Percentiles rank a stretch among this genome's conserved stretches.
Evolutionary conservation across 192 early-diverging fungal species (phyloP).

Genomic region (Mortierella alpina): DNA sequence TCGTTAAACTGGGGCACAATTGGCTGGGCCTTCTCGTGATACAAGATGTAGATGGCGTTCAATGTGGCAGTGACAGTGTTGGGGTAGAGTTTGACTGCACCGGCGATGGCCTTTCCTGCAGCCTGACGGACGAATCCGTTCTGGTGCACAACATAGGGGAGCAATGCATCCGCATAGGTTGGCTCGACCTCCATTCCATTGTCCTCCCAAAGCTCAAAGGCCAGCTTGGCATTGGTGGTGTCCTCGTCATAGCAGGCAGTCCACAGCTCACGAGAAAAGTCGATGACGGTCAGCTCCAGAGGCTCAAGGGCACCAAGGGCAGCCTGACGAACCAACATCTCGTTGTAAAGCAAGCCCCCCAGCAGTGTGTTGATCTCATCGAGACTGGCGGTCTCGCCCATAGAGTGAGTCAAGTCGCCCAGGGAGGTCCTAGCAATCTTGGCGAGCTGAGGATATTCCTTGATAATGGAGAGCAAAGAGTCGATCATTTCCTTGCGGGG

Average conservation of each 20-base stretch:
- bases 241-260: constrained; percentile 74
- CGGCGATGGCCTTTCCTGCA: constrained; percentile 73
- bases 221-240: constrained; percentile 62
- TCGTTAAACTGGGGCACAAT: constrained; percentile 91
- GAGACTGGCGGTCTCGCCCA: constrained; percentile 57
- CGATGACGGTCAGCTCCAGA: constrained; percentile 65
- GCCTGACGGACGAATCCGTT: constrained; percentile 67
- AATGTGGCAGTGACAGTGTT: constrained; percentile 65
- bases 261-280: constrained; percentile 79
- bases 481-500: constrained; percentile 75
- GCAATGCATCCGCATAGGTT: constrained; percentile 57
- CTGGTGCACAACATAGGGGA: constrained; percentile 61
- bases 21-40: constrained; percentile 71
- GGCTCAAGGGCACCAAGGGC: constrained; percentile 72
- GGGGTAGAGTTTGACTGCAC: constrained; percentile 66
- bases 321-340: constrained; percentile 74
- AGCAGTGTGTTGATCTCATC: constrained; percentile 71
- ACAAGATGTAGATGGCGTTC: constrained; percentile 67
- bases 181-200: constrained; percentile 67
- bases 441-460: constrained; percentile 66
- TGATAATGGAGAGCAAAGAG: constrained; percentile 69
- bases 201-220: constrained; percentile 73
- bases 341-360: constrained; percentile 70
- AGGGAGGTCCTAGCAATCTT: constrained; percentile 67
- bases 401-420: constrained; percentile 57